A percentile compares a stretch with the other conserved stretches of the same genome.
phyloP scores from a whole-genome alignment of 2,329 filamentous ascomycete species.

The Alternaria sp. region DNA sequence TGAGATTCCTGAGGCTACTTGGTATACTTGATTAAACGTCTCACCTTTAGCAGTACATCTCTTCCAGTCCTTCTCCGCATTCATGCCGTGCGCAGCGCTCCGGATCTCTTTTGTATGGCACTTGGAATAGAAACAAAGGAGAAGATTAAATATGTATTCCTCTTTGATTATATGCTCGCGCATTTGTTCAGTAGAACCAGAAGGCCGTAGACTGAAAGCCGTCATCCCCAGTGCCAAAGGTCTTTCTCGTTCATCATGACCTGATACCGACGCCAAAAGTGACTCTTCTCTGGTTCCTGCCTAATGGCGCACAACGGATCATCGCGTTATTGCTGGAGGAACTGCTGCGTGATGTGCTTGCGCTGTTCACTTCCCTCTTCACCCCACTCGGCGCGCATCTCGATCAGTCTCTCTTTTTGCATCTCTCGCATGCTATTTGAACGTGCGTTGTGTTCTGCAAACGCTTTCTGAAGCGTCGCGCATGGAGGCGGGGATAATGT shows the following conservation, averaged over 20 bases:
- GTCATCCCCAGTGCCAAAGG: too few relatives aligned
- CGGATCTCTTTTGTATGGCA: too few relatives aligned
- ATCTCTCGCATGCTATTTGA: neutral
- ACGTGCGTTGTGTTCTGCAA: neutral
- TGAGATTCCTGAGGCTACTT: slow-evolving; percentile 65
- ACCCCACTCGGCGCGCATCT: neutral
- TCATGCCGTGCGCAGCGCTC: too few relatives aligned
- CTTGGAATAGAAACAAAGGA: too few relatives aligned
- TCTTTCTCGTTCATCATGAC: neutral
- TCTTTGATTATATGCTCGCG: too few relatives aligned
- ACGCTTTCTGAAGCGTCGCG: neutral
- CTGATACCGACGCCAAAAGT: neutral
- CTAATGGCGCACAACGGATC: neutral
- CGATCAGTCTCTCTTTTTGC: neutral
- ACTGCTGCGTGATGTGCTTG: neutral
- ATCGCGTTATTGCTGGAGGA: neutral
- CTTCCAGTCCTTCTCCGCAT: too few relatives aligned
- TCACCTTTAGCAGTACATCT: too few relatives aligned
- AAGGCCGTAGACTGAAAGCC: too few relatives aligned
- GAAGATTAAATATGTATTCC: too few relatives aligned
- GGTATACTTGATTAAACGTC: slow-evolving; percentile 67
- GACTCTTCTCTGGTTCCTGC: neutral
- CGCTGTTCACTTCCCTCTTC: neutral
- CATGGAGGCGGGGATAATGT: neutral
- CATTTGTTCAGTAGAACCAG: too few relatives aligned